These are phyloP conservation scores for Litchi chinensis DNA, from an alignment of 345 rosid genomes.

Conservation along the genomic window DNA sequence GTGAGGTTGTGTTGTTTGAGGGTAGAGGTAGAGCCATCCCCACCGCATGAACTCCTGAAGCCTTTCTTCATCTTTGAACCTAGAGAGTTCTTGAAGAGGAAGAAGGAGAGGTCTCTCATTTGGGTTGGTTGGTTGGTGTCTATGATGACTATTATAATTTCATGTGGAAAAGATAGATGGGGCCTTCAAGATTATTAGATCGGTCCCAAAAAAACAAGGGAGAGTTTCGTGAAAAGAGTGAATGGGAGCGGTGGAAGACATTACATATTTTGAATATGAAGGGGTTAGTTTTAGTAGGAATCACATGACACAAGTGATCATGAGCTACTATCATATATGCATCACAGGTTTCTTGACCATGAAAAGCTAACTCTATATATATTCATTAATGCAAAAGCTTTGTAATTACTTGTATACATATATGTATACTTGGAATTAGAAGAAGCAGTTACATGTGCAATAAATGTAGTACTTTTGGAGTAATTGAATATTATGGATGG, in stretches of 20 bases:
- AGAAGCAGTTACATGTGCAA: no score
- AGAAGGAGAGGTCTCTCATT: constrained; percentile 74
- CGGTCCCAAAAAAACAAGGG: not conserved
- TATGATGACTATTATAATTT: no score
- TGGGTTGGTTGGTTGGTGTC: not conserved
- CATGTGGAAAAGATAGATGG: not conserved
- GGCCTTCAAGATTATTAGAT: not conserved
- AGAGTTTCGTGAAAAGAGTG: constrained; percentile 12
- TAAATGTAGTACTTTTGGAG: no score
- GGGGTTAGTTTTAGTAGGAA: not conserved
- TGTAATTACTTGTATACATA: not conserved
- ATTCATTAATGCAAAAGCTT: not conserved
- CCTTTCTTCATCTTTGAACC: constrained; percentile 74
- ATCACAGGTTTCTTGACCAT: constrained; percentile 30
- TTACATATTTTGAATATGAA: not conserved
- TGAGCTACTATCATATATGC: not conserved
- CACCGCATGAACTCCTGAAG: constrained; percentile 58
- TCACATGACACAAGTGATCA: constrained; percentile 32
- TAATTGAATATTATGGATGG: not conserved
- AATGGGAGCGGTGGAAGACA: constrained; percentile 25
- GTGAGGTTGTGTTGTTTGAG: constrained; percentile 43
- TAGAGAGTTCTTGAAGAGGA: constrained; percentile 62
- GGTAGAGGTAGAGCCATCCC: constrained; percentile 71
- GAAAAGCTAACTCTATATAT: no score
- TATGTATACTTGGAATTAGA: not conserved